Conservation (phyloP, 202 grass and related monocot species). For the Panicum hallii region DNA sequence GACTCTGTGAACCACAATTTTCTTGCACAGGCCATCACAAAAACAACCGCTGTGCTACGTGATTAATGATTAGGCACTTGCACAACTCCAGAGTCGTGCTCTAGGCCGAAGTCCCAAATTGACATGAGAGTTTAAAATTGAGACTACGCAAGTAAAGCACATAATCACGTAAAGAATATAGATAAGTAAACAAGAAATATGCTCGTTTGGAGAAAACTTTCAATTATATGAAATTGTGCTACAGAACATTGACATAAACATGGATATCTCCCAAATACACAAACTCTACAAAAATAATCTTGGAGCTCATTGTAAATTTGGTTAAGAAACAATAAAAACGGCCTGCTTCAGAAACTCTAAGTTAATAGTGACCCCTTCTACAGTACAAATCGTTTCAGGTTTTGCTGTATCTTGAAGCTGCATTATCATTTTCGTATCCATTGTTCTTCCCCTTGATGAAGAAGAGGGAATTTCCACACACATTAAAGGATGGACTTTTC, state of each 20-base stretch:
- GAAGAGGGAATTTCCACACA: background rate
- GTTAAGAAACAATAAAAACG: background rate
- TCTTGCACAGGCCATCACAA: background rate
- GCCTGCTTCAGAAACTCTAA: background rate
- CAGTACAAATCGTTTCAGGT: background rate
- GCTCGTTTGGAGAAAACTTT: background rate
- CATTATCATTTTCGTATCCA: background rate
- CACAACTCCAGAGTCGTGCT: background rate
- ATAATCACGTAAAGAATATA: constrained; percentile 19
- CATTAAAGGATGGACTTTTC: constrained; percentile 50
- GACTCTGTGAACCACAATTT: background rate
- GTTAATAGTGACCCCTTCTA: too few species aligned
- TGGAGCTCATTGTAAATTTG: background rate
- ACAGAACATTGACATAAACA: background rate
- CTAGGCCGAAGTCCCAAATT: background rate
- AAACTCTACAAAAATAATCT: constrained; percentile 11
- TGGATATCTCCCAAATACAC: background rate
- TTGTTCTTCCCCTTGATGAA: background rate
- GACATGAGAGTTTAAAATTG: background rate
- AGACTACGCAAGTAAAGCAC: background rate
- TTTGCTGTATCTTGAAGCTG: constrained; percentile 4
- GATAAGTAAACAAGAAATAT: background rate
- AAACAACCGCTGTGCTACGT: too few species aligned
- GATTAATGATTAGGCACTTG: background rate
- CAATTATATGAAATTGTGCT: background rate